Evolutionary conservation across 306 rosid species (phyloP).

Genomic region (Inga leiocalycina): DNA sequence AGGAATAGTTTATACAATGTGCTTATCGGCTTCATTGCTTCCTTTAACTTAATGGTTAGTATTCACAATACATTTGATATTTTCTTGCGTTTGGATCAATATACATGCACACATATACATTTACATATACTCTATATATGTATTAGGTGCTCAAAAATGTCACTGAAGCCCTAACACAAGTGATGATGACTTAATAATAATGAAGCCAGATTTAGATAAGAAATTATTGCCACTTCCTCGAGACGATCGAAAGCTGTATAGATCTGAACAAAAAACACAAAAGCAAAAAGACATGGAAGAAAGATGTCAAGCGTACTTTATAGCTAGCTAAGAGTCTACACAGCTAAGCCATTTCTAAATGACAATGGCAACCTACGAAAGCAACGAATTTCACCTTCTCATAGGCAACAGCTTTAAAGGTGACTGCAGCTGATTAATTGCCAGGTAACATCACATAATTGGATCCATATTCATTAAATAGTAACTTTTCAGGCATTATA

Average conservation of each 20-base stretch:
- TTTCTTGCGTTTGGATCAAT: background rate
- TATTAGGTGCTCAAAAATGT: background rate
- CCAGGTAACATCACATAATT: background rate
- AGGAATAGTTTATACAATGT: background rate
- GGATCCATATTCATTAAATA: background rate
- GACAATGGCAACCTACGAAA: constrained; percentile 14
- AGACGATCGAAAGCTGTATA: constrained; percentile 32
- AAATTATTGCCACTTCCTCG: constrained; percentile 40
- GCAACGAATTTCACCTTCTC: background rate
- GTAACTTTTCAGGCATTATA: background rate
- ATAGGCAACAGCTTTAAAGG: background rate
- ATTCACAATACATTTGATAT: background rate
- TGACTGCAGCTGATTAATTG: background rate
- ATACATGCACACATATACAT: too few species aligned
- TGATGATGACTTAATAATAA: constrained; percentile 28
- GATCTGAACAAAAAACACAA: background rate
- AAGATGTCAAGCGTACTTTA: constrained; percentile 25
- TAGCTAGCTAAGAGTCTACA: constrained; percentile 27
- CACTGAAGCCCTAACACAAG: background rate
- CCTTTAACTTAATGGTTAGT: background rate
- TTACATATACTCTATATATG: too few species aligned
- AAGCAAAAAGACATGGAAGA: background rate
- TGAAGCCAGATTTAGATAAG: constrained; percentile 14
- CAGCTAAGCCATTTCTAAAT: background rate
- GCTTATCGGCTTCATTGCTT: constrained; percentile 5